Base-by-base conservation (phyloP, 768 basidiomycete species). In the Mycena polygramma region DNA sequence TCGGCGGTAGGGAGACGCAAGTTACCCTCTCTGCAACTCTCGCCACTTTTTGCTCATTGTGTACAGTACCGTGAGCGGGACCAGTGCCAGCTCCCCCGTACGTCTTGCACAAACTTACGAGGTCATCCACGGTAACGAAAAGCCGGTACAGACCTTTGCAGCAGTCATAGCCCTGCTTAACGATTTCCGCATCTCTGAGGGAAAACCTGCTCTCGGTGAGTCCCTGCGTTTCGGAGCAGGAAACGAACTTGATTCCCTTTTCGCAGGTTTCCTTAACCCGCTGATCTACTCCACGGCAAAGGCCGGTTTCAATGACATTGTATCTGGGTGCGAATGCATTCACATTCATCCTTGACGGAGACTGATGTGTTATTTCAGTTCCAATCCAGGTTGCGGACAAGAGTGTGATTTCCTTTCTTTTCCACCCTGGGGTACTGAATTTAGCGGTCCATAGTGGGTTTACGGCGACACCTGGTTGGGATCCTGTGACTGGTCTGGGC, bases 401-500 rank as follows among this genome's bases (percentile, higher is more conserved):
- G 54, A 90, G 90, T 81, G 78, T 78, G 78, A n/a, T n/a, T 57
- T 46, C 20, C 43, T 54, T 30, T 45, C 48, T 24, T 69, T 43
- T 53, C 57, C 60, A 22, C 22, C 26, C 15, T 4, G 41, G 0
- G 48, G 30, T 36, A 8, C 43, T 20, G 30, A 30, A 26, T 36
- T 51, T 41, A 2, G 4, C 10, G 30, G 3, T 30, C 3, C 30
- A n/a, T n/a, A 30, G 72, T 14, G 83, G 81, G 11, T 87, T 84
- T 68, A 82, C 83, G 54, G 86, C 88, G 41, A 75, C 76, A 4
- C 68, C 73, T 46, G 88, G 87, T 14, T 88, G 87, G 87, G 87
- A 90, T 77, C 88, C 88, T 51, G 87, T 90, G 63, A 91, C 90
- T 49, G 90, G 90, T 19, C 79, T 89, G 26, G 90, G 90, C 4